Base-by-base conservation (phyloP, 768 basidiomycete genomes). In the Lenzites betulinus region DNA sequence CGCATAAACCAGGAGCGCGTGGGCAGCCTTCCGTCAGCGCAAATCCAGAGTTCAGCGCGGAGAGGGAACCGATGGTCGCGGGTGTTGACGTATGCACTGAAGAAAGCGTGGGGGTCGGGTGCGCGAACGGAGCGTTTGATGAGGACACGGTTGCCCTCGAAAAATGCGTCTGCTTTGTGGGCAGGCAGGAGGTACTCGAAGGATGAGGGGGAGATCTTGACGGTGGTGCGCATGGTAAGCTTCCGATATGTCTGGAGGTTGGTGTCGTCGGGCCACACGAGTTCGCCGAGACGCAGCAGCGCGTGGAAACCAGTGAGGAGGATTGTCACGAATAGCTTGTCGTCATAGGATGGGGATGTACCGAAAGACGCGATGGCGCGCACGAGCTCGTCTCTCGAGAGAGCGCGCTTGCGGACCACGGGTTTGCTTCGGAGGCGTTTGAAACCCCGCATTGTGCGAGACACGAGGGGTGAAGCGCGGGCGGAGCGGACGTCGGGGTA, bases 391-490 rank as follows among this genome's bases (percentile, higher is more conserved):
- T 39, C 38, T 18, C 15, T 39, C 6, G 18, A 18, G 3, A 39
- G 38, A 4, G 38, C 38, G 15, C 38, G 38, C 38, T 39, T 39
- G 15, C 38, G 38, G 7, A 15, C 18, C 7, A 39, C 18, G 15
- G 38, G 38, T 13, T 39, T 39, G 38, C 38, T 39, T 4, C 18
- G 18, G 7, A 39, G 38, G 13, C 38, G 38, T 18, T 15, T 39
- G 38, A 13, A 15, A 18, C 38, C 38, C 38, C 15, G 6, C 13
- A 39, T 13, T 18, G 38, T 39, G 3, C 38, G 38, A 13, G 38
- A 39, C 4, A 39, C 38, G 15, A 39, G 60, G 0, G 42, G 39
- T 2, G 59, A 55, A 3, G 59, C 36, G 2, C 71, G 67, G 16
- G 50, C 35, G 13, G 13, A 3, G 38, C 38, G 38, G 13, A 39